phyloP scores from a whole-genome alignment of 2,329 filamentous ascomycete genomes.

The Talaromyces sp. region DNA sequence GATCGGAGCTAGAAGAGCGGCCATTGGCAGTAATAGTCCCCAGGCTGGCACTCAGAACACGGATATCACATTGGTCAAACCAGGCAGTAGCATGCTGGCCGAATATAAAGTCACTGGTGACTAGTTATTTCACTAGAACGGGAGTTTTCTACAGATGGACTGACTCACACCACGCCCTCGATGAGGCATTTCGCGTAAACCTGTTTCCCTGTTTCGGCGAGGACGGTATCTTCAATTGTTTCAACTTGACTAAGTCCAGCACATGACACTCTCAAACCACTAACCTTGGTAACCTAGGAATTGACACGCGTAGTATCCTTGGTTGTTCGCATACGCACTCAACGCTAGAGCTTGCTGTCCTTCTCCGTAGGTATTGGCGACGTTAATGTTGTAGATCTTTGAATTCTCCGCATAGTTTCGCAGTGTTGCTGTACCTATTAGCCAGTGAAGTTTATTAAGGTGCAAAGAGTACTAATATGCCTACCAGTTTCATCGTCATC shows the following conservation, averaged over 20 bases:
- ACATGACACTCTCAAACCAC: neutral
- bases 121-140: neutral
- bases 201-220: slow-evolving; percentile 47
- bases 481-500: slow-evolving; percentile 19
- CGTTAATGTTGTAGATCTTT: slow-evolving; percentile 18
- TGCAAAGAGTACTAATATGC: neutral
- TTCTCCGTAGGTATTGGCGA: slow-evolving; percentile 15
- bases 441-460: neutral
- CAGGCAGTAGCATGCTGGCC: slow-evolving; percentile 48
- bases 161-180: slow-evolving; percentile 44
- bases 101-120: slow-evolving; percentile 51
- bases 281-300: slow-evolving; percentile 48
- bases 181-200: slow-evolving; percentile 54
- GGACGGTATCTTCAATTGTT: slow-evolving; percentile 44
- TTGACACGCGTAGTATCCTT: slow-evolving; percentile 54
- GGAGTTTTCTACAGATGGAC: neutral
- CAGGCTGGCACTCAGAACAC: slow-evolving; percentile 33
- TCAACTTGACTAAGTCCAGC: neutral
- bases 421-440: slow-evolving; percentile 1
- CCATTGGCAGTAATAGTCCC: slow-evolving; percentile 46
- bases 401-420: slow-evolving; percentile 8
- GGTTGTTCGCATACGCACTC: slow-evolving; percentile 45
- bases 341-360: slow-evolving; percentile 40
- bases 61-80: slow-evolving; percentile 48
- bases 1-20: slow-evolving; percentile 32